Conservation (phyloP, 495 filamentous ascomycete genomes). For the Tetracladium setigerum region DNA sequence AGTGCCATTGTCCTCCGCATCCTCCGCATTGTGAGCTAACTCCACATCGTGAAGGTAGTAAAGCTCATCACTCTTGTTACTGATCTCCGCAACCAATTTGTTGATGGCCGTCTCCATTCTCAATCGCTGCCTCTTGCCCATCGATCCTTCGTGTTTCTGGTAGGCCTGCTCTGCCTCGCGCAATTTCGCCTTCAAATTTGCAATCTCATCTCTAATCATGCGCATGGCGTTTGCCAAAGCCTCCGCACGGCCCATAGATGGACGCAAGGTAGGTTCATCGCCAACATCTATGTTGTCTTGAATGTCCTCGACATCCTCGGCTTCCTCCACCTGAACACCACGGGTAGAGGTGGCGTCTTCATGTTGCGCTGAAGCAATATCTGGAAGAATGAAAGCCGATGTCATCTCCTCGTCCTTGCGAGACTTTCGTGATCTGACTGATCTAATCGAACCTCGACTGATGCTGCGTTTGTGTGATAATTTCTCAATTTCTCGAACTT, state of each 20-base stretch:
- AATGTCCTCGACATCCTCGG: too few species aligned
- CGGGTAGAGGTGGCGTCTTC: too few species aligned
- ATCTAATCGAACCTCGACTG: constrained; percentile 27
- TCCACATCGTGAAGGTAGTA: constrained; percentile 89
- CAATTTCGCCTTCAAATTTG: constrained; percentile 67
- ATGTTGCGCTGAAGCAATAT: constrained; percentile 46
- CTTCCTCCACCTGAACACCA: too few species aligned
- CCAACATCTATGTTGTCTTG: too few species aligned
- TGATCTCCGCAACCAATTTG: constrained; percentile 54
- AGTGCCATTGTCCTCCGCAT: too few species aligned
- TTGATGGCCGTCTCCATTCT: constrained; percentile 56
- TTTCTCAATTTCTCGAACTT: constrained; percentile 13
- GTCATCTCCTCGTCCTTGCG: constrained; percentile 55
- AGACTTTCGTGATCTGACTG: not conserved
- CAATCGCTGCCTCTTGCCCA: constrained; percentile 62
- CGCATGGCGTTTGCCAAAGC: constrained; percentile 79
- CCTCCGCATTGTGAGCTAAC: too few species aligned
- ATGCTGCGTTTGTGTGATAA: constrained; percentile 23
- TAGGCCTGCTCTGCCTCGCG: constrained; percentile 50
- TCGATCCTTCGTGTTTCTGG: constrained; percentile 58
- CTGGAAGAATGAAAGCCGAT: constrained; percentile 70
- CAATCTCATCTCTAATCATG: constrained; percentile 71
- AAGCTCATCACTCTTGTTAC: constrained; percentile 78
- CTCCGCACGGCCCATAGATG: constrained; percentile 61
- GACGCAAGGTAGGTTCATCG: constrained; percentile 70